phyloP scores from a whole-genome alignment of 2,329 filamentous ascomycete species.

The Microdochium bolleyi region DNA sequence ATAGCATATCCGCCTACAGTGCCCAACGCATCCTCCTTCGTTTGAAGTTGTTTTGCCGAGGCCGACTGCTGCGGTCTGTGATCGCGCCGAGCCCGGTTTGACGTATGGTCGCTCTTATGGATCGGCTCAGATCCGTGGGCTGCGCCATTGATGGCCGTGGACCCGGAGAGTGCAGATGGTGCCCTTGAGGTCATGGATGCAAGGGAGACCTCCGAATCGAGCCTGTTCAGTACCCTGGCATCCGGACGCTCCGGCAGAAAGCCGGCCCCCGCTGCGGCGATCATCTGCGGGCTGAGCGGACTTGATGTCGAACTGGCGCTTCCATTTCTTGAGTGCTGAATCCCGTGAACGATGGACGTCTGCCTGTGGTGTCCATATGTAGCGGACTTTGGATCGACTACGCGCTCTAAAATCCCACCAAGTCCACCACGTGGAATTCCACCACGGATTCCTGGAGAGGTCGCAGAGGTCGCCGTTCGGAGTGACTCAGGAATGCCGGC shows the following conservation, averaged over 20 bases:
- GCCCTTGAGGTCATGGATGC: conserved; percentile 26
- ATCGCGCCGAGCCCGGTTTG: conserved; percentile 62
- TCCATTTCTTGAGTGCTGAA: conserved; percentile 86
- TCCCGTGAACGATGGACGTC: conserved; percentile 93
- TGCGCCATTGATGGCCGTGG: conserved; percentile 21
- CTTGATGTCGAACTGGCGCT: conserved; percentile 76
- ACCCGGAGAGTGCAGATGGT: conserved; percentile 39
- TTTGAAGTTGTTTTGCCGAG: conserved; percentile 49
- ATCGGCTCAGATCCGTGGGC: conserved; percentile 39
- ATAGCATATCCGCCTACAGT: conserved; percentile 97
- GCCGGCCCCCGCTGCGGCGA: conserved; percentile 57
- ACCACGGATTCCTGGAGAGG: conserved; percentile 30
- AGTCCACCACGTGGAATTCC: conserved; percentile 31
- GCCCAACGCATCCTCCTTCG: conserved; percentile 62
- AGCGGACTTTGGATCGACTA: conserved; percentile 46
- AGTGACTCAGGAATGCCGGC: conserved; percentile 22
- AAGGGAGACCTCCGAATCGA: conserved; percentile 33
- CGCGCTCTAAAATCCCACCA: conserved; percentile 38
- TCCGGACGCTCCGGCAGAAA: conserved; percentile 44
- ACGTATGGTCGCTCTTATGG: conserved; percentile 47
- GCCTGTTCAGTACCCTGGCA: conserved; percentile 35
- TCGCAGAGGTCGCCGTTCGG: conserved; percentile 15
- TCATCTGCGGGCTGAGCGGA: conserved; percentile 82
- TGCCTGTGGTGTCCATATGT: conserved; percentile 85
- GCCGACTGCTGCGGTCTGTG: conserved; percentile 69